Conservation (phyloP, 108 stramenopile species). For the Skeletonema marinoi region DNA sequence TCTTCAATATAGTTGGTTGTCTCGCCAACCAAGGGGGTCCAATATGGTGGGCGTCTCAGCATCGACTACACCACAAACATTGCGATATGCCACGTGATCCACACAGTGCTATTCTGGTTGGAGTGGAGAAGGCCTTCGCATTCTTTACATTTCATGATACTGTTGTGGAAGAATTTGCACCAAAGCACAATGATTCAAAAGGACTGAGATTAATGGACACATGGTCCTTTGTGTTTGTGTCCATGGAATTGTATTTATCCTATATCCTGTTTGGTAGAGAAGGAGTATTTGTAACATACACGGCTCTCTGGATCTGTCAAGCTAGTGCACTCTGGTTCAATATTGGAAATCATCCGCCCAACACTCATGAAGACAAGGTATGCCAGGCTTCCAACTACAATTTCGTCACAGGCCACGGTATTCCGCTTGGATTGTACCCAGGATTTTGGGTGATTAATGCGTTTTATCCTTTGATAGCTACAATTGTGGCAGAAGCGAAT, state of each 20-base stretch:
- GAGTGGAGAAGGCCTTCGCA: conserved; percentile 54
- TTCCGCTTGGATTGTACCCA: conserved; percentile 33
- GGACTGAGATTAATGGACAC: conserved; percentile 49
- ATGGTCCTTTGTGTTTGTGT: conserved; percentile 35
- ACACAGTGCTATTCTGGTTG: conserved; percentile 52
- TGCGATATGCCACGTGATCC: conserved; percentile 63
- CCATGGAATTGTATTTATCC: conserved; percentile 17
- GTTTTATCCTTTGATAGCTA: conserved; percentile 31
- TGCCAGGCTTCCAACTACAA: conserved; percentile 28
- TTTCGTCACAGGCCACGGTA: conserved; percentile 12
- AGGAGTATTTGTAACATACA: conserved; percentile 54
- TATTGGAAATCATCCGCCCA: conserved; percentile 56
- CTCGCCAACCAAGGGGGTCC: conserved; percentile 64
- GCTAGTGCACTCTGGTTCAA: conserved; percentile 61
- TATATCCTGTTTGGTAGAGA: conserved; percentile 37
- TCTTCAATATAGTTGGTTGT: conserved; percentile 53
- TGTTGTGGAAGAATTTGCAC: conserved; percentile 57
- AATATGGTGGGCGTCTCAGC: conserved; percentile 71
- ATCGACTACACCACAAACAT: conserved; percentile 67
- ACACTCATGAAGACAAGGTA: conserved; percentile 11
- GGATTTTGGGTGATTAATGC: conserved; percentile 39
- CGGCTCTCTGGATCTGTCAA: conserved; percentile 55
- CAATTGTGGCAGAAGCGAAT: conserved; percentile 32
- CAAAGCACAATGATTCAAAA: conserved; percentile 45
- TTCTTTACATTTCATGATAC: conserved; percentile 39